Evolutionary conservation across 225 moss, liverwort and hornwort species (phyloP), one percentile per base, ranked within the genome.

Genomic region (Bryum argenteum): DNA sequence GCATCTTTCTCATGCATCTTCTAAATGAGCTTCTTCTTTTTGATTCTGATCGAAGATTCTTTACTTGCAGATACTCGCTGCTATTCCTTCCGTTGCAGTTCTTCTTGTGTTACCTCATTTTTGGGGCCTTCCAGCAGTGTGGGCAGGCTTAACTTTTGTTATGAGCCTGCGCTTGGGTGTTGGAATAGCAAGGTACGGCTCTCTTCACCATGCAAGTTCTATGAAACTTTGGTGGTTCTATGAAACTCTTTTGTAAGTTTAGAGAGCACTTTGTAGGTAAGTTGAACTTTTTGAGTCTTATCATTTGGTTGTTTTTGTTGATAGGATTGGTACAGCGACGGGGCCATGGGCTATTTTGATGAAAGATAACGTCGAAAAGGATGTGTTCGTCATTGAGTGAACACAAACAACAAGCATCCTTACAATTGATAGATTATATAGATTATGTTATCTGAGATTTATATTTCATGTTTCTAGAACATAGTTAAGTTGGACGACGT

Each of bases 91-190:
- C 53, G 80, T 80, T 72, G 67, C 79, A 39, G 71, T 86, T 55
- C 77, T 91, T 72, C 58, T 95, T 11, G 40, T 80, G 43, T 71
- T 90, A 39, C 71, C 90, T 41, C 82, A 63, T 26, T 41, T 72
- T 22, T 85, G 77, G 45, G 88, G 80, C 37, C 85, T 95, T 73
- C 33, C 65, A 12, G 92, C 81, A 8, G 85, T 91, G 39, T 92
- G 88, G 90, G 59, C 74, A 19, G 91, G 92, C 45, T 79, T 91
- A 75, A 85, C 84, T 18, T 66, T 88, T 22, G 69, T 89, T 23
- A 95, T 91, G 92, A 79, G 76, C 15, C 74, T 91, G 42, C 86
- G 83, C 43, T 63, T 88, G 75, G 72, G 72, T 0, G 83, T 82
- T 3, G 86, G 92, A 0, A 84, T 92, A 13, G 63, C 76, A 5